These are phyloP conservation scores for Schizonepeta tenuifolia DNA, from an alignment of 257 asterid genomes.

Conservation along the genomic window DNA sequence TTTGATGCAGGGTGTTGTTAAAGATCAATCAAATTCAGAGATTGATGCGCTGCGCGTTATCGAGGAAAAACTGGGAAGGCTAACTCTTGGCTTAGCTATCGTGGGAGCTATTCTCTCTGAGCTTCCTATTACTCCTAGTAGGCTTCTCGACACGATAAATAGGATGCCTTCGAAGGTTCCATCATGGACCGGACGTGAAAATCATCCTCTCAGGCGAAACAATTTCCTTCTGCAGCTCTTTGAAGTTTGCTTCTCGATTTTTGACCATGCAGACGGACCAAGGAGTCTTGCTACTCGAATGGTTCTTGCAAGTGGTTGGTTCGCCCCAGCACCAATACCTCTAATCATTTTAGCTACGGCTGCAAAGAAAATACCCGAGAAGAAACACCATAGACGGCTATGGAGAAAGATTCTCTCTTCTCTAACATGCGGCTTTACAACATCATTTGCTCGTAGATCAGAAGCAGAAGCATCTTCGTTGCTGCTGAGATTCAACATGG, in stretches of 20 bases:
- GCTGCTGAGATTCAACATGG: conserved; percentile 68
- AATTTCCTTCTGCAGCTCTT: conserved; percentile 82
- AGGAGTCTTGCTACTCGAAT: conserved; percentile 89
- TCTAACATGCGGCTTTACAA: conserved; percentile 66
- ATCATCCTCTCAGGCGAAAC: conserved; percentile 64
- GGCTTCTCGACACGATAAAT: conserved; percentile 87
- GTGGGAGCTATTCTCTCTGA: conserved; percentile 90
- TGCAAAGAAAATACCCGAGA: conserved; percentile 81
- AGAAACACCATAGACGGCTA: conserved; percentile 52
- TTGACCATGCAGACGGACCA: conserved; percentile 91
- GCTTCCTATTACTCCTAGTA: conserved; percentile 88
- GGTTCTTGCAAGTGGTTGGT: conserved; percentile 94
- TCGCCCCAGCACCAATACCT: conserved; percentile 79
- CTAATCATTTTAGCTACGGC: conserved; percentile 65
- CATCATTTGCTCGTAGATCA: conserved; percentile 71
- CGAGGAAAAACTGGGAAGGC: conserved; percentile 91
- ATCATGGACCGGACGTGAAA: conserved; percentile 63
- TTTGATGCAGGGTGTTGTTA: conserved; percentile 76
- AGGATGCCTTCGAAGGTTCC: conserved; percentile 70
- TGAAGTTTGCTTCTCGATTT: conserved; percentile 94
- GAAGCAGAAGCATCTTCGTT: conserved; percentile 75
- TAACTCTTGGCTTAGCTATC: conserved; percentile 84
- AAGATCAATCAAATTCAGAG: conserved; percentile 82
- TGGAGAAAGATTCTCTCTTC: conserved; percentile 72
- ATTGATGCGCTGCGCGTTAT: conserved; percentile 75